phyloP scores from a whole-genome alignment of 2,329 filamentous ascomycete genomes.

The Myriosclerotinia scirpicola region DNA sequence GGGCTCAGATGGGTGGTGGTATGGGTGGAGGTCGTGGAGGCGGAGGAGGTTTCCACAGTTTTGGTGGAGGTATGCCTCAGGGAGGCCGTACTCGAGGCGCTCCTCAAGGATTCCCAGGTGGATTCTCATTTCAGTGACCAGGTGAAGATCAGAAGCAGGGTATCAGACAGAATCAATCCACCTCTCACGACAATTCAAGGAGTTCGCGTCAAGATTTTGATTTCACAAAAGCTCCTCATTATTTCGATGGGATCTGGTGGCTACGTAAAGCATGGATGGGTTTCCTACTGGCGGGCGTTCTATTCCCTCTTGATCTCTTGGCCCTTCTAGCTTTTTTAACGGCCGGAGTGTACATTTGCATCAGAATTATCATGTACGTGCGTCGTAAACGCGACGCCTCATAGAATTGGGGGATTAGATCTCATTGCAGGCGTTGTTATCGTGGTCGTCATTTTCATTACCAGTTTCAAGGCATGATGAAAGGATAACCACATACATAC shows the following conservation, averaged over 20 bases:
- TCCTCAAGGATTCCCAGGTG: conserved; percentile 48
- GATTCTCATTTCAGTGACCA: conserved; percentile 60
- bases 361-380: conserved; percentile 32
- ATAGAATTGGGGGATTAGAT: conserved; percentile 37
- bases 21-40: conserved; percentile 51
- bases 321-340: conserved; percentile 32
- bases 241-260: conserved; percentile 27
- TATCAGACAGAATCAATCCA: conserved; percentile 16
- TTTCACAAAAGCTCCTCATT: conserved; percentile 27
- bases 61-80: conserved; percentile 52
- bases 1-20: conserved; percentile 44
- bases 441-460: conserved; percentile 15
- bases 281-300: conserved; percentile 37
- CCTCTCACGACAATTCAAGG: conserved; percentile 7
- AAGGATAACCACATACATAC: conserved; percentile 23
- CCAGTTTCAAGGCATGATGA: conserved; percentile 20
- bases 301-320: conserved; percentile 39
- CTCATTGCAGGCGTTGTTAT: conserved; percentile 33
- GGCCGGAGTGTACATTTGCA: conserved; percentile 36
- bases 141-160: conserved; percentile 26
- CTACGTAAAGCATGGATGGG: conserved; percentile 37
- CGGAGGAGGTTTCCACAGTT: conserved; percentile 49
- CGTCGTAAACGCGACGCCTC: conserved; percentile 31
- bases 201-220: conserved; percentile 18
- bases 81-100: conserved; percentile 36